Conservation (phyloP, 2,329 filamentous ascomycete species). For the Trichoderma sp. region DNA sequence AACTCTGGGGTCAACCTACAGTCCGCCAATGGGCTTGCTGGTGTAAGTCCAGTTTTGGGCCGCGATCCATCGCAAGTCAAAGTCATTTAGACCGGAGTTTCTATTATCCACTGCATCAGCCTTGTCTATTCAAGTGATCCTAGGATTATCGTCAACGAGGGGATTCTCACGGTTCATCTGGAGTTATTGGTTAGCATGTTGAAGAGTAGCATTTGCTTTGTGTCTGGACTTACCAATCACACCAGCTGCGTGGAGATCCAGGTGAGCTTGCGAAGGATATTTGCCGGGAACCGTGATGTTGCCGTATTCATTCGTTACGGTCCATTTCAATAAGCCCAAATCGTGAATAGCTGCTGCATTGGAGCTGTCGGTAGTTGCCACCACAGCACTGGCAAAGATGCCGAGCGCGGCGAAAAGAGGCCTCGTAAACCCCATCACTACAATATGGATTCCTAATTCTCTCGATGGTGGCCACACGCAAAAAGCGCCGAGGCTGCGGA, state of each 20-base stretch:
- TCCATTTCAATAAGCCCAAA: constrained; percentile 14
- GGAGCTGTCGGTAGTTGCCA: background rate
- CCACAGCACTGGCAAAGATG: background rate
- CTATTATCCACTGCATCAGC: constrained; percentile 30
- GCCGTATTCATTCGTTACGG: constrained; percentile 24
- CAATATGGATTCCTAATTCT: background rate
- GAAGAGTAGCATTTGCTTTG: background rate
- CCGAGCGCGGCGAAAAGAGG: constrained; percentile 1
- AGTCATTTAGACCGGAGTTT: constrained; percentile 60
- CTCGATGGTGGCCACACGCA: background rate
- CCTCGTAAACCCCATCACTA: background rate
- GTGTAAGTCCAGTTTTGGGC: constrained; percentile 61
- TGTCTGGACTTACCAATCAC: constrained; percentile 45
- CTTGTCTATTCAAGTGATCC: background rate
- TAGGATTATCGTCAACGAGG: background rate
- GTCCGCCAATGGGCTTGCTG: constrained; percentile 42
- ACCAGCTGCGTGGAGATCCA: constrained; percentile 56
- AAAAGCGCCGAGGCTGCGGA: background rate
- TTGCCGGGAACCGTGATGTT: constrained; percentile 48
- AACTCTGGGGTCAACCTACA: no score
- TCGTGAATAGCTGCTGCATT: constrained; percentile 13
- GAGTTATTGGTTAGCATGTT: background rate
- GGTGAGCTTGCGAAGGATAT: constrained; percentile 60
- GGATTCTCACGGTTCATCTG: constrained; percentile 38
- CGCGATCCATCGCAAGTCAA: constrained; percentile 59